These are phyloP conservation scores for Turritis glabra DNA, from an alignment of 345 rosid species.

Conservation along the genomic window DNA sequence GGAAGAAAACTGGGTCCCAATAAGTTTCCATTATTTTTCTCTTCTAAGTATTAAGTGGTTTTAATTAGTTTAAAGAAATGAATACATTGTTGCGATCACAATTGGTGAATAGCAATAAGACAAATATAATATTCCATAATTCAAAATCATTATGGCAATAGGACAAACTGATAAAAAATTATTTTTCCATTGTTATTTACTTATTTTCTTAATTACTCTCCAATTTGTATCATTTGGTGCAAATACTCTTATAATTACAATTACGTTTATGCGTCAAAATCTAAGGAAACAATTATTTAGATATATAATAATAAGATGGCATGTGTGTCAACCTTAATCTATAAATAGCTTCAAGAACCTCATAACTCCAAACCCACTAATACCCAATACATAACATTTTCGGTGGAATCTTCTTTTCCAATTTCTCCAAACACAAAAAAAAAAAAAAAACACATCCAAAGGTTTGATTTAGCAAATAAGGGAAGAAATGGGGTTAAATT, in stretches of 20 bases:
- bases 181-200: neutral
- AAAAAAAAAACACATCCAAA: neutral
- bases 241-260: neutral
- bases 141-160: neutral
- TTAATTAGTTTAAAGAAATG: neutral
- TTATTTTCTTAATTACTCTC: neutral
- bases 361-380: conserved; percentile 13
- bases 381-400: neutral
- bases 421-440: neutral
- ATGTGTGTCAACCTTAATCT: conserved; percentile 24
- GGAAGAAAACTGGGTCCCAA: conserved; percentile 18
- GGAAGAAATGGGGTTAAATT: conserved; percentile 6
- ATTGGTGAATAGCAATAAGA: neutral
- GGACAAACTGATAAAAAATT: neutral
- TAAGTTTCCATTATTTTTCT: neutral
- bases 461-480: neutral
- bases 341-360: conserved; percentile 35
- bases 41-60: neutral
- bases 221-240: neutral
- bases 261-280: neutral
- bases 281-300: neutral
- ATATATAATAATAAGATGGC: neutral
- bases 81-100: neutral
- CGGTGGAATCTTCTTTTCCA: conserved; percentile 20
- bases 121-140: neutral